Base-by-base conservation (phyloP, 2,329 filamentous ascomycete species). In the Fusarium sp. region DNA sequence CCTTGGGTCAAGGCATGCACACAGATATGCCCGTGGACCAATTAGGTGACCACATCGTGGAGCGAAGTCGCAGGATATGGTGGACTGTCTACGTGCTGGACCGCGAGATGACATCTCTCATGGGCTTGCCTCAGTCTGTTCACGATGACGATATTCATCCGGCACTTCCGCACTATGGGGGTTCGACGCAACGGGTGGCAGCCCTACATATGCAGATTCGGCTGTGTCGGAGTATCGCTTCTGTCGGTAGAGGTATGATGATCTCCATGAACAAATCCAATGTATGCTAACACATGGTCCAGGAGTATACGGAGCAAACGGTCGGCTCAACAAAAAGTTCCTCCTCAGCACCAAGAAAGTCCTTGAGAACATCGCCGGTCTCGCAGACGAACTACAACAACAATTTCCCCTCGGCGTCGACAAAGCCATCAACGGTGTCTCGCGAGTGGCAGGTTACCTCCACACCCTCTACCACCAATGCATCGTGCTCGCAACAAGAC, bases 51-150 rank as follows among this genome's bases (percentile, higher is more conserved):
- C 63, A 71, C 0, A 69, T 80, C 2, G 81, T 85, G 1, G 80
- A 87, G 62, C 75, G 86, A 53, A 84, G 81, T 54, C 82, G 84
- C 2, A 81, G 81, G 34, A 79, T 85, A 12, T 88, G 85, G 84
- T 87, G 85, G 85, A 87, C 86, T 0, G 79, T 86, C 0, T 87
- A 86, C 42, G 79, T 87, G 3, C 74, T 87, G 2, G 85, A 87
- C 56, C 80, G 85, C 4, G 81, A 87, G 67, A 85, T 87, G 80
- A 85, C 84, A 2, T 85, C 84, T 1, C 66, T 87, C 4, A 85
- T 87, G 82, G 86, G 86, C 0, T 65, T 86, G 1, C 85, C 86
- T 0, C 80, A 83, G 47, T 82, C 83, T 0, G 78, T 87, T 3
- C 77, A 79, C 22, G 84, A 87, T 41, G 82, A 86, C n/a, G 83